Conservation (phyloP, 306 rosid species). For the Clitoria ternatea region DNA sequence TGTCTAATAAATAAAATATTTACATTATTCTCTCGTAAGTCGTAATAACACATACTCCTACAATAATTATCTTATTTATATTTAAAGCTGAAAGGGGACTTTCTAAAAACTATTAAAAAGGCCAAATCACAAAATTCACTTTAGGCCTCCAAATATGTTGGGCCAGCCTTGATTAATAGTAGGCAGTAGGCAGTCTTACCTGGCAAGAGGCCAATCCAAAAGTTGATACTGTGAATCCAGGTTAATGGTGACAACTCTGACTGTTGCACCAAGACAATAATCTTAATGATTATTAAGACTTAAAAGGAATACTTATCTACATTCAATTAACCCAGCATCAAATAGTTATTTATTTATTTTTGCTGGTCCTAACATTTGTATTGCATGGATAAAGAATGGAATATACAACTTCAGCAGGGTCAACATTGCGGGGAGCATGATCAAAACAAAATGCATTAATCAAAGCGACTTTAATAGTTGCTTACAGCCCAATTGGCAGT, state of each 20-base stretch:
- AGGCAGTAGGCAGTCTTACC: neutral
- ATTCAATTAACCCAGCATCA: neutral
- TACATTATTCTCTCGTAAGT: no score
- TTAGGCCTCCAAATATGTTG: no score
- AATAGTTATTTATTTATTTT: neutral
- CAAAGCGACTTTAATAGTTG: neutral
- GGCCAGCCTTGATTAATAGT: no score
- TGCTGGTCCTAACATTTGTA: neutral
- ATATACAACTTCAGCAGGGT: neutral
- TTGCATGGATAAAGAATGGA: neutral
- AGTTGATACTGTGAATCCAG: neutral
- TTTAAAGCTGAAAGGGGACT: no score
- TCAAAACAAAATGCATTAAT: neutral
- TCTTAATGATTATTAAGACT: neutral
- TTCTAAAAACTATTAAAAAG: no score
- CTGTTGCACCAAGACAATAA: neutral
- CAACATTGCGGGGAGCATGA: neutral
- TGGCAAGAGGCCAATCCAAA: neutral
- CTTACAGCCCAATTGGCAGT: neutral
- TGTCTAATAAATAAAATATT: no score
- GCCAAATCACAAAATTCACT: no score
- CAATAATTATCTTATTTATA: no score
- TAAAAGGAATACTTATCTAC: neutral
- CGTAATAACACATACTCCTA: no score
- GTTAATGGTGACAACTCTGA: neutral